Evolutionary conservation across 495 filamentous ascomycete species (phyloP).

Genomic region (Clohesyomyces aquaticus): DNA sequence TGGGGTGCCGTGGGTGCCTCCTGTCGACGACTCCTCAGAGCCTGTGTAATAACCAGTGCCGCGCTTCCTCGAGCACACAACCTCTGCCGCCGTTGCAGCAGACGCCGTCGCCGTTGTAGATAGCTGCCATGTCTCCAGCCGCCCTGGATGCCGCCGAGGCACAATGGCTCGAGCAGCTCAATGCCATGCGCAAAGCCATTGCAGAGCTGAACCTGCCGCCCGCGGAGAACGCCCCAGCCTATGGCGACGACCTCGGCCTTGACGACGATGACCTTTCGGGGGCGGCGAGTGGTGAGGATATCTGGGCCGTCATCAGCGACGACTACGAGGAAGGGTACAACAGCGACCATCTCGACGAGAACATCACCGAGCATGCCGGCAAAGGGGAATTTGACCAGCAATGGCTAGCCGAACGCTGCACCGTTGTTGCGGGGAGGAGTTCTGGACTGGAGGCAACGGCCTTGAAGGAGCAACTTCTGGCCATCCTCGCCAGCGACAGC

Average conservation of each 20-base stretch:
- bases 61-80: background rate
- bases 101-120: too few relatives aligned
- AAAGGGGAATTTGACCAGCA: conserved; percentile 46
- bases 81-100: background rate
- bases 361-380: conserved; percentile 43
- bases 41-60: background rate
- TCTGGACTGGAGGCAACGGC: conserved; percentile 64
- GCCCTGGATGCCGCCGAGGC: conserved; percentile 54
- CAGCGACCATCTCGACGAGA: conserved; percentile 55
- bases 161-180: conserved; percentile 72
- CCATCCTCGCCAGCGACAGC: conserved; percentile 65
- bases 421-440: conserved; percentile 60
- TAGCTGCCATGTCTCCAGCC: conserved; percentile 42
- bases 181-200: conserved; percentile 72
- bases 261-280: conserved; percentile 64
- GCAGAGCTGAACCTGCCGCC: conserved; percentile 66
- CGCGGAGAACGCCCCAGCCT: conserved; percentile 49
- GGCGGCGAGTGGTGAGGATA: conserved; percentile 68
- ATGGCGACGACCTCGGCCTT: conserved; percentile 62
- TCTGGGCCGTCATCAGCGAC: conserved; percentile 88
- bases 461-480: conserved; percentile 71
- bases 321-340: conserved; percentile 64
- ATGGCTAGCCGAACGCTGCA: conserved; percentile 73
- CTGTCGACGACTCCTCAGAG: too few relatives aligned
- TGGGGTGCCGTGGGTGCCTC: background rate